These are phyloP conservation scores for Serendipita sp. DNA, from an alignment of 768 basidiomycete species.

Conservation along the genomic window DNA sequence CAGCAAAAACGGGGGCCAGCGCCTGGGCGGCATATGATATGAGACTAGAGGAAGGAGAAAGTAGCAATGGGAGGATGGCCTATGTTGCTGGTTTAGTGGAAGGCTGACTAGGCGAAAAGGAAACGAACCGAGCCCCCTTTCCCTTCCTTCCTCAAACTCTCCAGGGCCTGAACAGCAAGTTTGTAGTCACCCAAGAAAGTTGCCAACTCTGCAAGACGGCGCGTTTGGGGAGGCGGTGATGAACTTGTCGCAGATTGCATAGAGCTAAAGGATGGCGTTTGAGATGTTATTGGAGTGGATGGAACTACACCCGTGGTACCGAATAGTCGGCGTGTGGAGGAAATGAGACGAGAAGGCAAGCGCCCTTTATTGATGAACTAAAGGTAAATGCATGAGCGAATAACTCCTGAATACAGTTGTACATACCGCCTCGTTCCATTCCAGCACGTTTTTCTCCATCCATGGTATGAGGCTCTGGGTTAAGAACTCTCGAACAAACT, in stretches of 20 bases:
- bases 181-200: conserved; percentile 85
- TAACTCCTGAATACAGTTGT: neutral
- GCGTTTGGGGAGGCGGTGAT: conserved; percentile 45
- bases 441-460: conserved; percentile 89
- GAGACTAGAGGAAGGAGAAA: conserved; percentile 47
- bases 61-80: conserved; percentile 68
- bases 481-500: conserved; percentile 74
- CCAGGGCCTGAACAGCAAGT: conserved; percentile 71
- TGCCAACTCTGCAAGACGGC: conserved; percentile 89
- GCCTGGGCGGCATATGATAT: conserved; percentile 46
- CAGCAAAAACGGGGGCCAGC: conserved; percentile 22
- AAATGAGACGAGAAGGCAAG: conserved; percentile 70
- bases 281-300: conserved; percentile 16
- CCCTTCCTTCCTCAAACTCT: conserved; percentile 62
- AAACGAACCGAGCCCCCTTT: conserved; percentile 50
- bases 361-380: conserved; percentile 60
- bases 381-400: neutral
- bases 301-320: conserved; percentile 32
- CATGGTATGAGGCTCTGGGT: conserved; percentile 83
- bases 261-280: neutral
- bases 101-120: neutral
- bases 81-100: conserved; percentile 16
- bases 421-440: conserved; percentile 79
- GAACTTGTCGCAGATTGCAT: conserved; percentile 9
- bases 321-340: conserved; percentile 70